phyloP scores from a whole-genome alignment of 768 basidiomycete genomes.

The Myochromella boudieri region DNA sequence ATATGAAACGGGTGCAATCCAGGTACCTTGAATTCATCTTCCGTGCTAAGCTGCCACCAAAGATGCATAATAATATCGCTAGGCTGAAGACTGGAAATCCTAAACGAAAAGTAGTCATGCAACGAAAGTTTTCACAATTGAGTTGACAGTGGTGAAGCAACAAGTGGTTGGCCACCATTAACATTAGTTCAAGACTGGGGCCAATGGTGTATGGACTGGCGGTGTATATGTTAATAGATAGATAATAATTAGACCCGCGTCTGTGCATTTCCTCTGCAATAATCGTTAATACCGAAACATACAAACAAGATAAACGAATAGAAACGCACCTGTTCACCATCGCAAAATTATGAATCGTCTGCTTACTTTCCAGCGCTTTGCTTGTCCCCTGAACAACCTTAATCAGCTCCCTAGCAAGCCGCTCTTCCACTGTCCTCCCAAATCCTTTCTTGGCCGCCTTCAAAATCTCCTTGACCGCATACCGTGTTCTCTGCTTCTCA shows the following conservation, averaged over 20 bases:
- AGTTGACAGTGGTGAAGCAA: background rate
- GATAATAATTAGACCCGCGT: conserved; percentile 11
- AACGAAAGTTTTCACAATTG: background rate
- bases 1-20: no score
- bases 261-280: conserved; percentile 15
- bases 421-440: conserved; percentile 60
- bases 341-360: conserved; percentile 62
- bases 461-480: conserved; percentile 72
- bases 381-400: conserved; percentile 63
- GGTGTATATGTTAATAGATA: background rate
- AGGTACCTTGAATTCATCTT: no score
- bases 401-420: conserved; percentile 80
- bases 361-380: conserved; percentile 58
- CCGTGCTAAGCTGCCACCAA: no score
- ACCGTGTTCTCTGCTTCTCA: conserved; percentile 76
- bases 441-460: conserved; percentile 55
- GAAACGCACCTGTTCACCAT: conserved; percentile 73
- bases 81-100: no score
- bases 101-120: background rate
- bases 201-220: background rate
- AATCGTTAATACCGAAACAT: background rate
- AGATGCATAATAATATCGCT: no score
- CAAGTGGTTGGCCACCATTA: background rate
- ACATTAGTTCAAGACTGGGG: background rate
- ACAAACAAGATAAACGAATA: background rate